Evolutionary conservation across 352 stramenopile species (phyloP).

Genomic region (Pythium coloratum): DNA sequence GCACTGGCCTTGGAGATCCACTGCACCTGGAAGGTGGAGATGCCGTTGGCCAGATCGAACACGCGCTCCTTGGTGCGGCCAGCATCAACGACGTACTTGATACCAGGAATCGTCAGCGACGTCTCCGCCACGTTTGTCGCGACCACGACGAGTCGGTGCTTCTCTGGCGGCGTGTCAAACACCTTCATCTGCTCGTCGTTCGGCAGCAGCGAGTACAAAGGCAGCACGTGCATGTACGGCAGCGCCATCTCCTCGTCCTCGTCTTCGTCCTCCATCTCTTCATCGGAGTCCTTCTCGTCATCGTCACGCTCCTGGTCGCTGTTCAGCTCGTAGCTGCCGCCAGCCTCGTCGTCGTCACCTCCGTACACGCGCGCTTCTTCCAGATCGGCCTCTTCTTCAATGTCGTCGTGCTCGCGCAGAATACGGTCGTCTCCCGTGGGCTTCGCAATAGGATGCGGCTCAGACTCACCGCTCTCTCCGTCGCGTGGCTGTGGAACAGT

Average conservation of each 20-base stretch:
- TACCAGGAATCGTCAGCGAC: constrained; percentile 93
- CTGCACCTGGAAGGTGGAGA: constrained; percentile 93
- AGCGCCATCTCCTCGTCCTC: constrained; percentile 65
- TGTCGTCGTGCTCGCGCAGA: constrained; percentile 91
- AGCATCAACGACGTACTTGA: constrained; percentile 97
- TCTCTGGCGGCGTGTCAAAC: constrained; percentile 90
- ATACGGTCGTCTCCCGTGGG: constrained; percentile 40
- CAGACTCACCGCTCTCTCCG: constrained; percentile 3
- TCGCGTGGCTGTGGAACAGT: constrained; percentile 23
- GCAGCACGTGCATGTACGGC: constrained; percentile 68
- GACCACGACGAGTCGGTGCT: constrained; percentile 94
- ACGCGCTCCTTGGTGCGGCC: constrained; percentile 96
- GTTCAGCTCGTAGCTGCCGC: constrained; percentile 38
- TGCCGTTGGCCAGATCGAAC: constrained; percentile 90
- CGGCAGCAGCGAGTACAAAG: constrained; percentile 96
- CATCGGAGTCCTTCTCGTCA: constrained; percentile 75
- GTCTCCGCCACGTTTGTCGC: constrained; percentile 99
- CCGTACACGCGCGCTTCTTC: constrained; percentile 74
- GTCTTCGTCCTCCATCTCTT: constrained; percentile 78
- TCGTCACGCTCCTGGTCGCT: constrained; percentile 47
- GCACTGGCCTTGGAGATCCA: constrained; percentile 88
- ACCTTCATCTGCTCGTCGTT: constrained; percentile 94
- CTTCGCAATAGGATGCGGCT: constrained; percentile 1
- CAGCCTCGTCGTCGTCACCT: constrained; percentile 44
- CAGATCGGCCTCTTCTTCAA: constrained; percentile 89